These are phyloP conservation scores for Silene conica DNA, from an alignment of 148 eudicot species.

Conservation along the genomic window DNA sequence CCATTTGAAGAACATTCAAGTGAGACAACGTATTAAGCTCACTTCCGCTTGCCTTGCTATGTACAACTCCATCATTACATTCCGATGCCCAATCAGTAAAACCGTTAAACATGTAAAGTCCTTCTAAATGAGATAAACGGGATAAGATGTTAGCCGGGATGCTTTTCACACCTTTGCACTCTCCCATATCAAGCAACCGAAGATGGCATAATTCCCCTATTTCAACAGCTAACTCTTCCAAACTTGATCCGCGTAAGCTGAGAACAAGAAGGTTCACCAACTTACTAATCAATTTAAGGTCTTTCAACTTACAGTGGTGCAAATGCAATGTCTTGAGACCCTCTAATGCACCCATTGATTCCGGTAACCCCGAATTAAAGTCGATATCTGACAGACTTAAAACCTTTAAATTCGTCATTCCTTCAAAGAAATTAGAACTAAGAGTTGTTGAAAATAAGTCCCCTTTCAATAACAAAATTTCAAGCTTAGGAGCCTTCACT, in stretches of 20 bases:
- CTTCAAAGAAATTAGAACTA: neutral
- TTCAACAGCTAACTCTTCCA: conserved; percentile 3
- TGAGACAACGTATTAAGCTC: conserved; percentile 9
- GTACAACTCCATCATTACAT: neutral
- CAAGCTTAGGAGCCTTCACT: neutral
- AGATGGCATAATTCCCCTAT: conserved; percentile 5
- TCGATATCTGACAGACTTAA: conserved; percentile 4
- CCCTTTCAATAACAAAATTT: conserved; percentile 9
- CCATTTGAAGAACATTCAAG: conserved; percentile 20
- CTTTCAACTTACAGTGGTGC: conserved; percentile 6
- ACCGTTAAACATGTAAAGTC: neutral
- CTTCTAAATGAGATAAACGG: conserved; percentile 16
- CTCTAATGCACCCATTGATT: conserved; percentile 4
- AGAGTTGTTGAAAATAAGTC: neutral
- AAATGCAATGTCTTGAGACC: conserved; percentile 15
- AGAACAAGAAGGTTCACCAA: conserved; percentile 14
- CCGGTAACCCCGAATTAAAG: neutral
- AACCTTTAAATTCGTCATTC: conserved; percentile 4
- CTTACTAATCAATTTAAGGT: conserved; percentile 8
- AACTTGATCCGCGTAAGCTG: conserved; percentile 9
- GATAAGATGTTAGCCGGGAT: conserved; percentile 13
- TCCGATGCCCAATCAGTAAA: neutral
- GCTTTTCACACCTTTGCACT: neutral
- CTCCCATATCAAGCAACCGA: conserved; percentile 16
- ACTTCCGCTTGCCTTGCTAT: neutral